Conservation (phyloP, 192 early-diverging fungal species). For the Backusella circina region DNA sequence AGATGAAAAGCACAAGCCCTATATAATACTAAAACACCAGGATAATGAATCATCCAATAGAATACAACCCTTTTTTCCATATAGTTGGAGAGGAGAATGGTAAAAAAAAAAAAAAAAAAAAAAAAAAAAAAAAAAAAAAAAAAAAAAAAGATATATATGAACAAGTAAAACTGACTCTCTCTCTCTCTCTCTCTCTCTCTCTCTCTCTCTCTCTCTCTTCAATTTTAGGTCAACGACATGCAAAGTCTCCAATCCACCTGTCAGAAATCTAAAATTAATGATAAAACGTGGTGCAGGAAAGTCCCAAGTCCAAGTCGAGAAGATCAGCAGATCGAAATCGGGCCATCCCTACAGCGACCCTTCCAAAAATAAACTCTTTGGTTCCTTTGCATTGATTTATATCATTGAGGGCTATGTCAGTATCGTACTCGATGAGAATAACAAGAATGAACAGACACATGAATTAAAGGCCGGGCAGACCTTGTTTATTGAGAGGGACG, state of each 20-base stretch:
- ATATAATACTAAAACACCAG: constrained; percentile 42
- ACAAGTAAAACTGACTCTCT: too few species aligned
- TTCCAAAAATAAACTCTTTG: constrained; percentile 43
- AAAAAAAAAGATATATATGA: too few species aligned
- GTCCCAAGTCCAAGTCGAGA: constrained; percentile 9
- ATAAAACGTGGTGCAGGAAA: constrained; percentile 11
- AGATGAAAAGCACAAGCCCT: constrained; percentile 14
- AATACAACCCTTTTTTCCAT: constrained; percentile 51
- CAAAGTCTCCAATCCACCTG: constrained; percentile 15
- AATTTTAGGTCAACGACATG: constrained; percentile 23
- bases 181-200: neutral
- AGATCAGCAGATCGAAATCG: neutral
- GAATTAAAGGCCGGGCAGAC: constrained; percentile 40
- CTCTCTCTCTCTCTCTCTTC: neutral
- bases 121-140: too few species aligned
- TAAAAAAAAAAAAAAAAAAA: constrained; percentile 31
- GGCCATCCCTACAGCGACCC: neutral
- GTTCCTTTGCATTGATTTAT: constrained; percentile 50
- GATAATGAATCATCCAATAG: constrained; percentile 40
- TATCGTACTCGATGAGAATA: constrained; percentile 18
- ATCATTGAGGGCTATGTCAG: constrained; percentile 45
- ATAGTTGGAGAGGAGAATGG: constrained; percentile 54
- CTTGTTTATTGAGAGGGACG: constrained; percentile 48
- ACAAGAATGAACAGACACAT: constrained; percentile 12
- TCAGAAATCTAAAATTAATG: constrained; percentile 19